These are phyloP conservation scores for Geotrichum histeridarum DNA, from an alignment of 1,139 yeast genomes.

Conservation along the genomic window DNA sequence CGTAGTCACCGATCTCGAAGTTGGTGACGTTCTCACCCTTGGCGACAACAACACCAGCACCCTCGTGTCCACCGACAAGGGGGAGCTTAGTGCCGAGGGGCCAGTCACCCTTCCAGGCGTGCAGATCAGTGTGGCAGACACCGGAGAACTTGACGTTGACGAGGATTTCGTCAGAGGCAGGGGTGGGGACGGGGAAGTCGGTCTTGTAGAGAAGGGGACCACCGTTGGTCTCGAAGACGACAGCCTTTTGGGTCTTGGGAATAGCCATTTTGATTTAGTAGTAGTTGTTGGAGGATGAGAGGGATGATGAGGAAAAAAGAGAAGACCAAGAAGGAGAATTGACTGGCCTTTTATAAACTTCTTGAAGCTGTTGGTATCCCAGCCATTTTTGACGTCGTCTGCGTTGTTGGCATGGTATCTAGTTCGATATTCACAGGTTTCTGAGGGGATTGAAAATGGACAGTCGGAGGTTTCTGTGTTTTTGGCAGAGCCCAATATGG, in stretches of 20 bases:
- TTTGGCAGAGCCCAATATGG: too few relatives aligned
- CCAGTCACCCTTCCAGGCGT: conserved; percentile 74
- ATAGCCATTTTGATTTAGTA: conserved; percentile 30
- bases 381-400: too few relatives aligned
- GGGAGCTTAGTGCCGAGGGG: conserved; percentile 61
- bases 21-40: conserved; percentile 63
- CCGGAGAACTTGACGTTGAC: conserved; percentile 62
- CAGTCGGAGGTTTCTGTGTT: too few relatives aligned
- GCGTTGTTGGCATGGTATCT: too few relatives aligned
- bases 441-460: too few relatives aligned
- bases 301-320: too few relatives aligned
- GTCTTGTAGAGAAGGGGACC: conserved; percentile 55
- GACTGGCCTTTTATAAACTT: too few relatives aligned
- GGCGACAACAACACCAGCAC: conserved; percentile 78
- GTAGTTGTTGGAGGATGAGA: too few relatives aligned
- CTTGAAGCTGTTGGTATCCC: too few relatives aligned
- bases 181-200: conserved; percentile 60
- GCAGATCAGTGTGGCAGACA: conserved; percentile 65
- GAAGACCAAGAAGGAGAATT: too few relatives aligned
- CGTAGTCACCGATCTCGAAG: conserved; percentile 69
- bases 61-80: conserved; percentile 80
- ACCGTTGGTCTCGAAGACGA: conserved; percentile 61
- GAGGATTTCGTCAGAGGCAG: conserved; percentile 55
- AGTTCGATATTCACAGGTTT: too few relatives aligned
- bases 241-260: conserved; percentile 67